phyloP scores from a whole-genome alignment of 2,329 filamentous ascomycete genomes.

The Lizonia empirigonia region DNA sequence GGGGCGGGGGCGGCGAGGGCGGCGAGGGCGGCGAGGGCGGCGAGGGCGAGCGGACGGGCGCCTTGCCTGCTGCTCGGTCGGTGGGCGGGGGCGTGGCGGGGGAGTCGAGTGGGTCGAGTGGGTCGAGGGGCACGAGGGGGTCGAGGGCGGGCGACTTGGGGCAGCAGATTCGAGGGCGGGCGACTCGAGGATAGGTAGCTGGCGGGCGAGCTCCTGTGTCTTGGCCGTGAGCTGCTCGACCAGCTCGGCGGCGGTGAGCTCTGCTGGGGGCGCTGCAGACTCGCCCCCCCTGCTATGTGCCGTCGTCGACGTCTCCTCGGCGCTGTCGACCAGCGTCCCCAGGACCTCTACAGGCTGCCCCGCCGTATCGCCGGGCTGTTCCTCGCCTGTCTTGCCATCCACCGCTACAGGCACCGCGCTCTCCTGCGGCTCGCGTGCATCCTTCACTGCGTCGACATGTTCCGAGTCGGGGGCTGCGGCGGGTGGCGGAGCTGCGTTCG shows the following conservation, averaged over 20 bases:
- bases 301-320: neutral
- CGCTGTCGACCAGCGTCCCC: neutral
- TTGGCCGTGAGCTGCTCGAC: conserved; percentile 28
- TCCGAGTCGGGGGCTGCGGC: conserved; percentile 32
- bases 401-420: neutral
- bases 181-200: no score
- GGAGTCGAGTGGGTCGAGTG: no score
- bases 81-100: conserved; percentile 21
- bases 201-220: conserved; percentile 22
- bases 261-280: no score
- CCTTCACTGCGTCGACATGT: conserved; percentile 27
- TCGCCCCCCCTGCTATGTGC: no score
- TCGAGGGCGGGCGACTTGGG: no score
- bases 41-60: conserved; percentile 40
- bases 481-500: conserved; percentile 39
- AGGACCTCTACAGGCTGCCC: conserved; percentile 24
- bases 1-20: no score
- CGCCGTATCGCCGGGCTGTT: conserved; percentile 20
- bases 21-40: conserved; percentile 56
- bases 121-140: no score
- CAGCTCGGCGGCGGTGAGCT: conserved; percentile 15
- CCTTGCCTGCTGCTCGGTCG: conserved; percentile 36
- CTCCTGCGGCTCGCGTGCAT: conserved; percentile 17
- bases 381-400: neutral
- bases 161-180: conserved; percentile 22